These are phyloP conservation scores for Talaromyces adpressus DNA, from an alignment of 495 filamentous ascomycete species.

Conservation along the genomic window DNA sequence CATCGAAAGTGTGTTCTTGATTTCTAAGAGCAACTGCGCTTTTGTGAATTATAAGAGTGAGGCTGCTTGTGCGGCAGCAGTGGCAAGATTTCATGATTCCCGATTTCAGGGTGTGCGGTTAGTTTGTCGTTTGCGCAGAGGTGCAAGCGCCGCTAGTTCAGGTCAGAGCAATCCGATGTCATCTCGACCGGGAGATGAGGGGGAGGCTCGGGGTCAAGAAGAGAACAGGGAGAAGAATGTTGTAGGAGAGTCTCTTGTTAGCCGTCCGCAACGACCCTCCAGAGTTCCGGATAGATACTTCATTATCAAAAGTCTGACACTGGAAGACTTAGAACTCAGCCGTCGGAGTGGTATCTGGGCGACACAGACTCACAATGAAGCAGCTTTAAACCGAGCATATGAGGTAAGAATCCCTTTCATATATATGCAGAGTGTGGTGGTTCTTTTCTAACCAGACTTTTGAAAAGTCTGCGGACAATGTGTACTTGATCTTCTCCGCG, in stretches of 20 bases:
- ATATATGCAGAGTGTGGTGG: neutral
- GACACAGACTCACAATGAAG: slow-evolving; percentile 91
- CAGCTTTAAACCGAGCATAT: slow-evolving; percentile 73
- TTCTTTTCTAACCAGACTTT: slow-evolving; percentile 7
- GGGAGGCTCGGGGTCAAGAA: slow-evolving; percentile 14
- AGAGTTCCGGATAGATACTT: slow-evolving; percentile 67
- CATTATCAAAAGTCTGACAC: slow-evolving; percentile 87
- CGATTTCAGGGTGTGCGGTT: slow-evolving; percentile 80
- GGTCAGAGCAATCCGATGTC: slow-evolving; percentile 34
- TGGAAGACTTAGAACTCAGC: slow-evolving; percentile 92
- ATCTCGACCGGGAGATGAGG: slow-evolving; percentile 14
- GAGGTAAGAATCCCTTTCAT: slow-evolving; percentile 47
- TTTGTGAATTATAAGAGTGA: slow-evolving; percentile 96
- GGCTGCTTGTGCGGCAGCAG: slow-evolving; percentile 64
- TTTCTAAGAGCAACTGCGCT: slow-evolving; percentile 95
- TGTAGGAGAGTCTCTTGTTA: slow-evolving; percentile 10
- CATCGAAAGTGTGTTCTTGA: slow-evolving; percentile 87
- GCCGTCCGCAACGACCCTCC: slow-evolving; percentile 4
- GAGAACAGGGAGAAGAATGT: slow-evolving; percentile 13
- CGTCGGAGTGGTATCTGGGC: slow-evolving; percentile 85
- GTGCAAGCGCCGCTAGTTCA: slow-evolving; percentile 28
- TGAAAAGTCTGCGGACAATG: slow-evolving; percentile 65
- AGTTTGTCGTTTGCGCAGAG: slow-evolving; percentile 83
- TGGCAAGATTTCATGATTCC: slow-evolving; percentile 84
- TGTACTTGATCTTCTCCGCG: slow-evolving; percentile 95